Percentiles rank a stretch among this genome's conserved stretches.
phyloP scores from a whole-genome alignment of 2,329 filamentous ascomycete species.

The Gnomoniopsis sp. region DNA sequence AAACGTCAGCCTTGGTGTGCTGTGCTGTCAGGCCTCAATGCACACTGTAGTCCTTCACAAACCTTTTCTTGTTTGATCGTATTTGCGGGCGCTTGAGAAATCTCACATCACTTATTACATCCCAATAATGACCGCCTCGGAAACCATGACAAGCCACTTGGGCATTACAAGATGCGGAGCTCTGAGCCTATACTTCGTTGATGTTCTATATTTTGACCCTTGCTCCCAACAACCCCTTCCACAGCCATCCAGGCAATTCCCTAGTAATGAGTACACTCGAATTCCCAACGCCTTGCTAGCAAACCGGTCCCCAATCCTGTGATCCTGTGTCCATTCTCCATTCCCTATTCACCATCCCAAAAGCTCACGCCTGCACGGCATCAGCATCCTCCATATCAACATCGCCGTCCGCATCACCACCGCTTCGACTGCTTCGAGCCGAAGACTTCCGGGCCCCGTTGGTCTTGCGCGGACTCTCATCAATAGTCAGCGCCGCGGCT shows the following conservation, averaged over 20 bases:
- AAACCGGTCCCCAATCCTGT: constrained; percentile 5
- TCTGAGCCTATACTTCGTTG: background rate
- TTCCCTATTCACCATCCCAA: background rate
- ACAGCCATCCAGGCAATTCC: background rate
- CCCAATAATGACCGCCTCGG: no score
- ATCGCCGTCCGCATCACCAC: constrained; percentile 19
- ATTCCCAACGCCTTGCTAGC: constrained; percentile 18
- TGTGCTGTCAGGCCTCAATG: background rate
- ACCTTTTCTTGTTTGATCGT: background rate
- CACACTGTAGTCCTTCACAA: background rate
- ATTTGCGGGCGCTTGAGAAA: background rate
- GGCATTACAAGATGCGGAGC: background rate
- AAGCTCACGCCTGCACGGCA: constrained; percentile 10
- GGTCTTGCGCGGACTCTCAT: constrained; percentile 15
- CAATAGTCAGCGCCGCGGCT: constrained; percentile 12
- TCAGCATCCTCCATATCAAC: constrained; percentile 23
- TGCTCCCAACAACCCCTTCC: background rate
- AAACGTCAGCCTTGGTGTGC: background rate
- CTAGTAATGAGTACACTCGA: constrained; percentile 6
- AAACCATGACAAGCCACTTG: background rate
- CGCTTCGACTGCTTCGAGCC: constrained; percentile 21
- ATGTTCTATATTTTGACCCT: background rate
- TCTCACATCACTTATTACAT: no score
- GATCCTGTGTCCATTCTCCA: background rate
- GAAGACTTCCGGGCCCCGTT: constrained; percentile 22